Evolutionary conservation across 106 monocot species (phyloP), one percentile per base, ranked within the genome.

Genomic region (Cymbidium sinense): DNA sequence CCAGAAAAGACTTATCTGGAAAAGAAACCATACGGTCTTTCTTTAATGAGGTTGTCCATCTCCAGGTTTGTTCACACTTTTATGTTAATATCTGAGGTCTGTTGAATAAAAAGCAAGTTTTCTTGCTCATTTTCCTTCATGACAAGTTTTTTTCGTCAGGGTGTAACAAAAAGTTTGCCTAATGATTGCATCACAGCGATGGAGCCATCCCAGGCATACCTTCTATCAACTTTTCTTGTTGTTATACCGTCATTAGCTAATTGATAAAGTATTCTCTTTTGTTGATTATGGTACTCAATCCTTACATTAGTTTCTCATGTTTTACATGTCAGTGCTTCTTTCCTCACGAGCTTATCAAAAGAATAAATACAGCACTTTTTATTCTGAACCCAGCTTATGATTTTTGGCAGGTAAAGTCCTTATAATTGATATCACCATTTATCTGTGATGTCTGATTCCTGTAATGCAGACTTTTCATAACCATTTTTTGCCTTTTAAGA

Each of bases 381-480:
- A 81, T 96, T 82, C 86, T 96, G 70, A 93, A 96, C 58, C 80
- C 96, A 75, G 88, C 91, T 18, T 96, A 94, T 82, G 96, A 96
- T 79, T 85, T 77, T 79, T 96, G 96, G 96, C 96, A 94, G 94
- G 96, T 93, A 52, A 84, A 43, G 61, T n/a, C 6, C 20, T 82
- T 31, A 69, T 77, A 34, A 51, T n/a, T 80, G 65, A 73, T 21
- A 8, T 30, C 44, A 23, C 43, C 21, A 55, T 77, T 47, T 74
- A 67, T 64, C n/a, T 50, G 34, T 62, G 41, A 50, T 79, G 27
- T n/a, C 29, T 44, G 8, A 52, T 73, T 64, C 55, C 33, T 74
- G 2, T 18, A 41, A 69, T 43, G 15, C 69, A 50, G 35, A 28
- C 37, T 23, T 23, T 70, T 50, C 19, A 21, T 37, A 28, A 33